Percentiles rank a stretch among this genome's conserved stretches.
These are phyloP conservation scores for Peronospora farinosa DNA, from an alignment of 352 stramenopile genomes.

Conservation along the genomic window DNA sequence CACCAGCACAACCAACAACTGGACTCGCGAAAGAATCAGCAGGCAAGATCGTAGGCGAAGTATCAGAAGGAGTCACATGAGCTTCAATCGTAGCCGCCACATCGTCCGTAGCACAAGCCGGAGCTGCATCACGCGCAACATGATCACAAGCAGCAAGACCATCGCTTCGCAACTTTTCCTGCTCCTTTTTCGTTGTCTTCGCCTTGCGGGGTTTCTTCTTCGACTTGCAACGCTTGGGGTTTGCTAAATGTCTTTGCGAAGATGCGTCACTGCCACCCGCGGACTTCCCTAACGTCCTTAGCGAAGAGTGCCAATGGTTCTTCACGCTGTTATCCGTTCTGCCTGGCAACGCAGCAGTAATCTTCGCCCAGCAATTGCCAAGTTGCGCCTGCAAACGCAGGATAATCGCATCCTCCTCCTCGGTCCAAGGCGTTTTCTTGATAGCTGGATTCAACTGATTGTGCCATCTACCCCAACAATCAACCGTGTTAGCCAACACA, in stretches of 20 bases:
- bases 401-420: conserved; percentile 84
- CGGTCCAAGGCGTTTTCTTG: conserved; percentile 70
- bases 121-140: background rate
- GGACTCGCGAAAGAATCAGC: background rate
- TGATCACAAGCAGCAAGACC: background rate
- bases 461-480: conserved; percentile 50
- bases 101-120: conserved; percentile 1
- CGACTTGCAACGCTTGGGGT: conserved; percentile 8
- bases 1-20: background rate
- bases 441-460: conserved; percentile 81
- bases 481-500: background rate
- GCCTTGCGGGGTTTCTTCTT: conserved; percentile 20
- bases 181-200: conserved; percentile 1
- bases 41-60: background rate
- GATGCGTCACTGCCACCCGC: background rate
- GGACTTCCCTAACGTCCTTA: conserved; percentile 53
- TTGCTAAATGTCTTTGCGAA: background rate
- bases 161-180: background rate
- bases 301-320: conserved; percentile 92
- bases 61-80: background rate
- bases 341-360: conserved; percentile 93
- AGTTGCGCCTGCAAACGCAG: conserved; percentile 70
- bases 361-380: conserved; percentile 97
- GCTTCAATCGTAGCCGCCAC: background rate
- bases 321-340: conserved; percentile 96